Evolutionary conservation across 441 rosid genomes (phyloP), one percentile per base, ranked within the genome.

Genomic region (Pelargonium cotyledonis): DNA sequence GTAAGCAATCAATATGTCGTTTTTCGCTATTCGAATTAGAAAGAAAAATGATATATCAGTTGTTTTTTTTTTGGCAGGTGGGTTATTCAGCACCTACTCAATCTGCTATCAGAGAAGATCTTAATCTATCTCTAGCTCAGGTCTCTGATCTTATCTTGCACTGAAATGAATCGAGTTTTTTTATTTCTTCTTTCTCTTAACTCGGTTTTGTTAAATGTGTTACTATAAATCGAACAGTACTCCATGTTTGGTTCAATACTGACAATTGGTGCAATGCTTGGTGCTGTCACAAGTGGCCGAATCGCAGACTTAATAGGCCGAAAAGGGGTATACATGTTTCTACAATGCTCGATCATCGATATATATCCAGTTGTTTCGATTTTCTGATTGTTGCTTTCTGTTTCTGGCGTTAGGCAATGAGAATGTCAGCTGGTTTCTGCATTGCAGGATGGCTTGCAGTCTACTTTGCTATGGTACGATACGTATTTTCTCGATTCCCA

Each of bases 221-320:
- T 65, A 63, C 65, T 35, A 63, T 77, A 29, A 1, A 29, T 29
- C 3, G 31, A 29, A 83, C 85, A 93, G 97, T 93, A 84, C 71
- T 91, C 98, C 6, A 76, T 93, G 67, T 93, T 93, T 31, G 95
- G 91, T 47, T 87, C 98, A 8, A 78, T 89, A 76, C 73, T 93
- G 80, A 91, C 96, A 6, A 78, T 88, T 70, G 98, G 98, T 73
- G 98, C 95, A 47, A 88, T 88, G 80, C 58, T 91, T 63, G 98
- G 98, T 21, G 97, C 97, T 5, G 79, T 84, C 1, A 74, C 85
- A 83, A 88, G 96, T 6, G 98, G 98, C 65, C 87, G 68, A 77
- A 70, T 85, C 55, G 91, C 97, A 12, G 96, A 93, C 81, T 66
- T 70, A 44, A 78, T 84, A 2, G 96, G 98, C 72, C 82, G 95